Conservation (phyloP, 148 eudicot genomes). For the Silene uniflora region DNA sequence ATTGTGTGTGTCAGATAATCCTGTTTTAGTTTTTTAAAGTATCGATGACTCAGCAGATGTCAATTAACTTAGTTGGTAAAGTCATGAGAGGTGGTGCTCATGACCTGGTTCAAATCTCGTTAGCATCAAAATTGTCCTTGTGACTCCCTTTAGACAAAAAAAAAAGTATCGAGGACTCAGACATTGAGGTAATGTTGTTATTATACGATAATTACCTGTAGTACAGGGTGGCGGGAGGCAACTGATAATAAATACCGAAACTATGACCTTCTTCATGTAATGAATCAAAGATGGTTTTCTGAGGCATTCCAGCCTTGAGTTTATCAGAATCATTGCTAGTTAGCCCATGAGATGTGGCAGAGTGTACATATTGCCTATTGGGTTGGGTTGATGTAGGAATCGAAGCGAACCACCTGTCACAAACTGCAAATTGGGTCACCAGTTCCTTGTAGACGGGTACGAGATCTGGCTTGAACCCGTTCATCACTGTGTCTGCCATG, state of each 20-base stretch:
- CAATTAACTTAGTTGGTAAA: no score
- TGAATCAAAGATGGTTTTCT: conserved; percentile 76
- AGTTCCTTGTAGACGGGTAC: conserved; percentile 69
- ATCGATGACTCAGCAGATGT: neutral
- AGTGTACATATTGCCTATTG: conserved; percentile 63
- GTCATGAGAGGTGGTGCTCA: no score
- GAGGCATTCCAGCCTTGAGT: conserved; percentile 60
- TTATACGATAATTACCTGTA: conserved; percentile 37
- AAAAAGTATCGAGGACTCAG: no score
- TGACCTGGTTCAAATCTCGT: no score
- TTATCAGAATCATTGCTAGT: conserved; percentile 42
- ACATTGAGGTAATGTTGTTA: no score
- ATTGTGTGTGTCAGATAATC: neutral
- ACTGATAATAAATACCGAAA: conserved; percentile 72
- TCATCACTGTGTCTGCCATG: conserved; percentile 60
- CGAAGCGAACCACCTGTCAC: conserved; percentile 74
- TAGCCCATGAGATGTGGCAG: conserved; percentile 70
- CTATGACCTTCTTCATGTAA: conserved; percentile 50
- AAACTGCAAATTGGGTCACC: conserved; percentile 60
- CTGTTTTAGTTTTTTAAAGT: neutral
- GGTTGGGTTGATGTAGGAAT: conserved; percentile 73
- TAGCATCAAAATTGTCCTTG: no score
- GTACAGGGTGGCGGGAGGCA: conserved; percentile 64
- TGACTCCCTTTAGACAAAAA: no score
- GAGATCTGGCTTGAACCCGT: conserved; percentile 65